Evolutionary conservation across 257 asterid species (phyloP).

Genomic region (Solanum etuberosum): DNA sequence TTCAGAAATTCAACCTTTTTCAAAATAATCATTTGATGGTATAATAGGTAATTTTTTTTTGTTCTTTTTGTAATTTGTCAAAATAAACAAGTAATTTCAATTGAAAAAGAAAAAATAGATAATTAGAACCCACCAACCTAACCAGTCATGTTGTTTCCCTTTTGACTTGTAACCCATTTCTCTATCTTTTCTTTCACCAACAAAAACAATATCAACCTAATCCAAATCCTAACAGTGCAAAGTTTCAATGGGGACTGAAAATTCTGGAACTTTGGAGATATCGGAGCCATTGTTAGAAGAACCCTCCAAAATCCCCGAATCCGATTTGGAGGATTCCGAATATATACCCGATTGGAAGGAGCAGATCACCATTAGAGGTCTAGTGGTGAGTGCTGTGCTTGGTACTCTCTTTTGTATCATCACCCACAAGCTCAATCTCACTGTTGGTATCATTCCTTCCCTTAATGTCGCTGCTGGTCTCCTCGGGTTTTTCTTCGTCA

Average conservation of each 20-base stretch:
- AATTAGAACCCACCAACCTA: not conserved
- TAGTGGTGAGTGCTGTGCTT: conserved; percentile 67
- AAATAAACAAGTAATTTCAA: no score
- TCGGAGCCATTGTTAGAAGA: conserved; percentile 58
- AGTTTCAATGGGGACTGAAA: conserved; percentile 52
- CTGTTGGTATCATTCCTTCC: conserved; percentile 88
- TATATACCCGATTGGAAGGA: conserved; percentile 71
- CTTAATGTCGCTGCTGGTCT: conserved; percentile 94
- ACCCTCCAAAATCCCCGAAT: conserved; percentile 4
- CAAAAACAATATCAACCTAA: not conserved
- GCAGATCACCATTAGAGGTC: conserved; percentile 85
- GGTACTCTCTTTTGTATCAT: conserved; percentile 84
- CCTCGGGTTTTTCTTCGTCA: conserved; percentile 84
- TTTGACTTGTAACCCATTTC: conserved; percentile 9
- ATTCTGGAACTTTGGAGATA: conserved; percentile 37
- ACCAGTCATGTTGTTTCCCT: not conserved
- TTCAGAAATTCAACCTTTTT: no score
- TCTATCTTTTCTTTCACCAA: not conserved
- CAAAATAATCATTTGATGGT: no score
- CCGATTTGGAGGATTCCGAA: not conserved
- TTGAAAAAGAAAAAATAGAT: no score
- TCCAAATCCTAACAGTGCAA: not conserved
- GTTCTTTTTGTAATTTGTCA: no score
- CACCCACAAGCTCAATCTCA: conserved; percentile 87
- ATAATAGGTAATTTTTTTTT: no score